Conservation (phyloP, 352 stramenopile species). For the Pythium insidiosum region DNA sequence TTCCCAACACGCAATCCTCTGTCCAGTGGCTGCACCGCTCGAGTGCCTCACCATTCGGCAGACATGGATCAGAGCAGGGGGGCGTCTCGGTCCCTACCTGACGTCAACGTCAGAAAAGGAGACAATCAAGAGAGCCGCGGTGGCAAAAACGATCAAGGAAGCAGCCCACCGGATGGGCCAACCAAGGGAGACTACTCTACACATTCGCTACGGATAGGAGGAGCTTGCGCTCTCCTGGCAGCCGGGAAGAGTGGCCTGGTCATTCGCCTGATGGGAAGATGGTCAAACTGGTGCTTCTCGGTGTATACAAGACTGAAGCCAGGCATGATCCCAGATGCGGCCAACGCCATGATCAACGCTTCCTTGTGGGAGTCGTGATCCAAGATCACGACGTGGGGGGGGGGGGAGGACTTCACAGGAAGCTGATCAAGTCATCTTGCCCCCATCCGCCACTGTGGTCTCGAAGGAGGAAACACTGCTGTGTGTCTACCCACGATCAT, state of each 20-base stretch:
- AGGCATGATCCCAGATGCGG: slow-evolving; percentile 15
- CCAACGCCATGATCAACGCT: slow-evolving; percentile 25
- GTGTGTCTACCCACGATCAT: no score
- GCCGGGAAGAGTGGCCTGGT: slow-evolving; percentile 17
- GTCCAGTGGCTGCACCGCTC: slow-evolving; percentile 9
- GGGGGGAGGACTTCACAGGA: slow-evolving; percentile 10
- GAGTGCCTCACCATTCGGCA: slow-evolving; percentile 6
- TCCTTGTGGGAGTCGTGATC: slow-evolving; percentile 13
- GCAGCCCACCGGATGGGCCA: slow-evolving; percentile 8
- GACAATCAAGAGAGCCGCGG: slow-evolving; percentile 14
- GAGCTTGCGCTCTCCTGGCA: slow-evolving; percentile 15
- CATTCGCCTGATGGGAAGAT: slow-evolving; percentile 15
- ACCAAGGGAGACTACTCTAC: slow-evolving; percentile 9
- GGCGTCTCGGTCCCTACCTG: slow-evolving; percentile 2
- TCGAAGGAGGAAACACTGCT: no score
- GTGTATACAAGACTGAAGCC: slow-evolving; percentile 17
- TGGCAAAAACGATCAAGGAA: slow-evolving; percentile 11
- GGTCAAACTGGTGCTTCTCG: slow-evolving; percentile 20
- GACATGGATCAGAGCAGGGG: slow-evolving; percentile 1
- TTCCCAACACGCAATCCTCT: slow-evolving; percentile 2
- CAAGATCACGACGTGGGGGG: slow-evolving; percentile 1
- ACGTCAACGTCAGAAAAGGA: slow-evolving; percentile 3
- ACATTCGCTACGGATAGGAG: slow-evolving; percentile 15
- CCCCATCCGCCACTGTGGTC: no score
- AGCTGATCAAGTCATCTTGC: slow-evolving; percentile 17